Base-by-base conservation (phyloP, 768 basidiomycete species). In the Rhodocollybia butyracea region DNA sequence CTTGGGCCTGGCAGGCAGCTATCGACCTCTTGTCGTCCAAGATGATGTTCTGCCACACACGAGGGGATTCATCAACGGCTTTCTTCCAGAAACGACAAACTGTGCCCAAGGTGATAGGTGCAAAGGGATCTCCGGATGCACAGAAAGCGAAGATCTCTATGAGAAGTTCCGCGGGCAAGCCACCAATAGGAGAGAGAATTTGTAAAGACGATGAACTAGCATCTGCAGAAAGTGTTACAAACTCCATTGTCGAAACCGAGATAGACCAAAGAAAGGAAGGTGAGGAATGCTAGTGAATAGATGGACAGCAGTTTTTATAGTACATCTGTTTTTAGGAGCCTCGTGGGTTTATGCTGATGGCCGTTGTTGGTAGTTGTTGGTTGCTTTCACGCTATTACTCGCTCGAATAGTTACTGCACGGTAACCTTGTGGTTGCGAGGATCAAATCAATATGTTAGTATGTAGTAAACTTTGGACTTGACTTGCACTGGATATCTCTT, bases 81-180 rank as follows among this genome's bases (percentile, higher is more conserved):
- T 74, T 69, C 57, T 73, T 74, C 88, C 89, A 91, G 58, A 75
- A 71, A 22, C 65, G 73, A 53, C 83, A 89, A 26, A 90, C 85
- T 19, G 66, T 61, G 26, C 74, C 73, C 36, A 90, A 66, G 17
- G 63, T 67, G 50, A 87, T 66, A 3, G 82, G 82, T 0, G 75
- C 70, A 26, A 80, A 68, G 7, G 79, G 68, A n/a, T 79, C 73
- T 26, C 68, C 71, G n/a, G 65, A 63, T 1, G 73, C 71, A 58
- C 72, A 75, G 39, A 71, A 73, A 3, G 66, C 65, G 67, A 89
- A 89, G 43, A 87, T 80, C 55, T 86, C 80, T 58, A 81, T 73
- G 26, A 89, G 75, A 12, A 90, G 65, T 56, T 90, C 88, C 11
- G 78, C 69, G 0, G 88, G 88, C 15, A 89, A 64, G 57, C 38